A percentile compares a stretch with the other conserved stretches of the same genome.
These are phyloP conservation scores for Aspergillus spinulosporus DNA, from an alignment of 2,329 filamentous ascomycete genomes.

Conservation along the genomic window DNA sequence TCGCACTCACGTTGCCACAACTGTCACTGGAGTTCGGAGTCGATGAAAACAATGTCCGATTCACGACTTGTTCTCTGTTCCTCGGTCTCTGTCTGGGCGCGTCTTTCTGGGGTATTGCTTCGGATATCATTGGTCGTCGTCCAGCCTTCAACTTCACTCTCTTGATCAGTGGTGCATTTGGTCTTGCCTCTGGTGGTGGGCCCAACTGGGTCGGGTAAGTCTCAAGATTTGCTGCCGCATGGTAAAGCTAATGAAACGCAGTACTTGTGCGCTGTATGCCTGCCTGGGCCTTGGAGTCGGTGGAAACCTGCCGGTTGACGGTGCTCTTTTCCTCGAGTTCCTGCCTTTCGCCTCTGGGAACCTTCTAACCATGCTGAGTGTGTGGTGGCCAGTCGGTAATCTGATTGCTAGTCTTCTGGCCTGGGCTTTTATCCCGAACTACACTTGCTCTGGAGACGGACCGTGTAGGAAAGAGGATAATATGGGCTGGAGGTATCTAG, in stretches of 20 bases:
- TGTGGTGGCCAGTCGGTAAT: conserved; percentile 86
- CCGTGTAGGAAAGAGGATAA: conserved; percentile 56
- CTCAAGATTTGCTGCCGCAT: conserved; percentile 22
- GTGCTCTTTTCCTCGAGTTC: conserved; percentile 80
- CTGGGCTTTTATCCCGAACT: conserved; percentile 73
- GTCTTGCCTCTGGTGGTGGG: conserved; percentile 67
- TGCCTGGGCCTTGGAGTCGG: conserved; percentile 68
- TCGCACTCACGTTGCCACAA: conserved; percentile 74
- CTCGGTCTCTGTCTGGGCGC: conserved; percentile 75
- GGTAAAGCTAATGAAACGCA: conserved; percentile 13
- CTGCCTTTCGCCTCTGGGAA: conserved; percentile 72
- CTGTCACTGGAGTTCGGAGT: conserved; percentile 73
- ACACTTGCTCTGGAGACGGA: conserved; percentile 47
- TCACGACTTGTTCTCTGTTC: conserved; percentile 77
- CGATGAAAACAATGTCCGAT: conserved; percentile 69
- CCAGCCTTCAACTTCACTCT: conserved; percentile 80
- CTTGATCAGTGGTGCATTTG: conserved; percentile 72
- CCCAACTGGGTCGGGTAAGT: conserved; percentile 62
- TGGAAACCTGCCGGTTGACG: conserved; percentile 76
- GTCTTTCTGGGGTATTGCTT: conserved; percentile 76
- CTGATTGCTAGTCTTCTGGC: conserved; percentile 65
- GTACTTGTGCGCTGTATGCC: conserved; percentile 61
- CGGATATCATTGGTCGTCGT: conserved; percentile 75
- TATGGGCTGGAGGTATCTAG: conserved; percentile 73
- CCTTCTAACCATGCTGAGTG: conserved; percentile 74